Percentiles rank a stretch among this genome's conserved stretches.
These are phyloP conservation scores for Euryodendron excelsum DNA, from an alignment of 148 eudicot genomes.

Conservation along the genomic window DNA sequence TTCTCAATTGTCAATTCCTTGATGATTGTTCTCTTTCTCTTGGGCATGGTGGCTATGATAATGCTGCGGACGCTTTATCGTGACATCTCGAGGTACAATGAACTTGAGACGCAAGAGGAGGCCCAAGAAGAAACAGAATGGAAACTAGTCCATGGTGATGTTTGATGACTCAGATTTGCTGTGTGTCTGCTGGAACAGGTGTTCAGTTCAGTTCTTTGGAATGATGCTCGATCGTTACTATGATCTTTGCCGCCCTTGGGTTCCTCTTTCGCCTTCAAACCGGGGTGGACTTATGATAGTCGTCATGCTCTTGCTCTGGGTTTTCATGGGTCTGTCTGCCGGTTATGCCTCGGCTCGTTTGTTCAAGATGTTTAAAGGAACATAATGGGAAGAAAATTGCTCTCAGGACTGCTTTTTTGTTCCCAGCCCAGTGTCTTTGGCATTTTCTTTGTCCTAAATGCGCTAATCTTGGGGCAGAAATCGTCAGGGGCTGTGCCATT, in stretches of 20 bases:
- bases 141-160: constrained; percentile 45
- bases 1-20: constrained; percentile 31
- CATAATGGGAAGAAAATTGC: constrained; percentile 40
- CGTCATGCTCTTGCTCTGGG: constrained; percentile 42
- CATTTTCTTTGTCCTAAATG: constrained; percentile 31
- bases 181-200: constrained; percentile 42
- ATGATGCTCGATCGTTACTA: constrained; percentile 27
- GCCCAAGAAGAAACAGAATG: constrained; percentile 17
- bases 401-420: constrained; percentile 31
- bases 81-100: constrained; percentile 43
- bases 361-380: constrained; percentile 41
- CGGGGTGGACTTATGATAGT: constrained; percentile 38
- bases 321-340: constrained; percentile 39
- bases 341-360: constrained; percentile 40
- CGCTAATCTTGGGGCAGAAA: constrained; percentile 32
- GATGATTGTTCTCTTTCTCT: constrained; percentile 34
- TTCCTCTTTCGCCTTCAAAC: constrained; percentile 43
- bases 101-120: constrained; percentile 33
- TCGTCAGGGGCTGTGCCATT: constrained; percentile 28
- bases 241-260: constrained; percentile 33
- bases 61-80: constrained; percentile 39
- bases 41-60: constrained; percentile 40
- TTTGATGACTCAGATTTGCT: constrained; percentile 35
- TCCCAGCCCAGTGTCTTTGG: constrained; percentile 35
- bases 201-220: constrained; percentile 47